phyloP scores from a whole-genome alignment of 176 grass and related monocot genomes.

The Pontederia paniculata region DNA sequence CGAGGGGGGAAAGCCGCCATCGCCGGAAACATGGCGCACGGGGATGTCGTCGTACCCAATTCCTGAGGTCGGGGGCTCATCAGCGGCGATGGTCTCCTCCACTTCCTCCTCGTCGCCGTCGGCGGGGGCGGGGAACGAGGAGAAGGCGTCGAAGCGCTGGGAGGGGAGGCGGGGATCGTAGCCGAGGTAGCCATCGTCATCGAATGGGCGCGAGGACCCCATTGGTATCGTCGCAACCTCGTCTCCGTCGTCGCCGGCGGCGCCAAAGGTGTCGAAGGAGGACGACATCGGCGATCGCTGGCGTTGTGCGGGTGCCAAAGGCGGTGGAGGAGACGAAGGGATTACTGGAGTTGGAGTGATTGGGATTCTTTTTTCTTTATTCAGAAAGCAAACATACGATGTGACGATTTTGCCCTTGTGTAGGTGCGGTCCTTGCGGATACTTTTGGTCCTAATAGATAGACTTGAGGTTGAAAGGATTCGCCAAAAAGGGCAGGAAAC shows the following conservation, averaged over 20 bases:
- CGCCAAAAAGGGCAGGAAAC: no score
- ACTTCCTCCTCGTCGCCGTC: neutral
- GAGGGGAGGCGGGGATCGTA: conserved; percentile 12
- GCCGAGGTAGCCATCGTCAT: conserved; percentile 3
- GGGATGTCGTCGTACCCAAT: neutral
- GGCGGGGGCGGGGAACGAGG: neutral
- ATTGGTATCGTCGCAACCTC: neutral
- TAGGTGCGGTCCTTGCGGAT: no score
- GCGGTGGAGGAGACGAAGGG: conserved; percentile 21
- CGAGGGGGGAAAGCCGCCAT: neutral
- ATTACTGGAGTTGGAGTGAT: no score
- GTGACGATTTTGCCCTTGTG: neutral
- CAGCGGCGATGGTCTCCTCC: neutral
- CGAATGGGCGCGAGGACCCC: neutral
- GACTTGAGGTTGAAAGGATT: no score
- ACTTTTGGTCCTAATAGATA: no score
- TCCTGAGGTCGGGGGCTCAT: neutral
- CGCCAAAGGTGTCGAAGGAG: neutral
- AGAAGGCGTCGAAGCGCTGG: conserved; percentile 12
- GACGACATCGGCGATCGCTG: conserved; percentile 1
- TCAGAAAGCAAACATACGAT: neutral
- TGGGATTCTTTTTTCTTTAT: no score
- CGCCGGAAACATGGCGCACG: conserved; percentile 8
- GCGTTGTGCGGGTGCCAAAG: conserved; percentile 11
- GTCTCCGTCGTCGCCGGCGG: neutral